Base-by-base conservation (phyloP, 169 alveolate genomes). In the Cryptosporidium felis region DNA sequence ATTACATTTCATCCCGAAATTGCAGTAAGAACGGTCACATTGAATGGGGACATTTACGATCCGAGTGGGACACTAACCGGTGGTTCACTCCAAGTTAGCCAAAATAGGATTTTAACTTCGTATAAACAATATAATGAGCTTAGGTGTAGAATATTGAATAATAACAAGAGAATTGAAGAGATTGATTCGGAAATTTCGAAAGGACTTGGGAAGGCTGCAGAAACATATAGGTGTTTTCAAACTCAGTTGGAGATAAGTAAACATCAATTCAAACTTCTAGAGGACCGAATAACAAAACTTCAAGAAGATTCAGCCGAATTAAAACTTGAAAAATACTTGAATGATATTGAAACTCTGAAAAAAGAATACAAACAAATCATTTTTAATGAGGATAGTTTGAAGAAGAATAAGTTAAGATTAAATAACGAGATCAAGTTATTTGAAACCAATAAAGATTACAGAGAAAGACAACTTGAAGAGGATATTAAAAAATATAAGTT, bases 51-150 rank as follows among this genome's bases (percentile, higher is more conserved):
- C 80, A 85, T 85, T 2, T 92, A 82, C 49, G 92, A 91, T 58
- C 94, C 94, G n/a, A 80, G 61, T 81, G 95, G 95, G 36, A 88
- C 90, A 28, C 62, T 92, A 59, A 80, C 92, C 0, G 95, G 95
- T 12, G 95, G 95, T 8, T 53, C 85, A 12, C 26, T 14, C 38
- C 26, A 65, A 10, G 10, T n/a, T 36, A 53, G 21, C 38, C 63
- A 51, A 51, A 53, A 32, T 41, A 74, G 85, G 38, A 74, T 74
- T 12, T 16, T 74, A 32, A 26, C 49, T 8, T 10, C 85, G 38
- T 74, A 53, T n/a, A 36, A 49, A 9, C 36, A 74, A n/a, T 74
- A 74, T 32, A 74, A 36, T 16, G 74, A 74, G 16, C 5, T 74
- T n/a, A 74, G 59, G 53, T 28, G 32, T 2, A 49, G 56, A 53